Evolutionary conservation across 2,329 filamentous ascomycete species (phyloP).

Genomic region (Sphaerulina musiva): DNA sequence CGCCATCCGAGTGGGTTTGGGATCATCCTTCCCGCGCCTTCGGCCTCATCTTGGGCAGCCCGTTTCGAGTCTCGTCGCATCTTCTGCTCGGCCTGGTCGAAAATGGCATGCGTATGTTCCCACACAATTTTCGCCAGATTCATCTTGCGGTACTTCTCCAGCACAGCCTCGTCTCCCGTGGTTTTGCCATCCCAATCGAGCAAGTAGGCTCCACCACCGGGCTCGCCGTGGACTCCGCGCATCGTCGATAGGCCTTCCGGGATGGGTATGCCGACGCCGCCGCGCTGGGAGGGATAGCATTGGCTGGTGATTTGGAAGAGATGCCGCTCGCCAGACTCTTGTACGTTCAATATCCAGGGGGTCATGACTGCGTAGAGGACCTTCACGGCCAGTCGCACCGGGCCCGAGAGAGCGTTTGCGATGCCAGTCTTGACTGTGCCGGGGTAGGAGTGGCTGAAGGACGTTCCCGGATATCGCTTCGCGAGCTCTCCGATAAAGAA

Average conservation of each 20-base stretch:
- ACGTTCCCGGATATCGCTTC: conserved; percentile 40
- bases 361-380: conserved; percentile 35
- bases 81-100: conserved; percentile 27
- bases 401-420: conserved; percentile 34
- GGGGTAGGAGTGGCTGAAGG: conserved; percentile 47
- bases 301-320: conserved; percentile 37
- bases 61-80: conserved; percentile 26
- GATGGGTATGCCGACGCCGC: conserved; percentile 26
- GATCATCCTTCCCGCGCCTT: conserved; percentile 22
- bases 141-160: conserved; percentile 30
- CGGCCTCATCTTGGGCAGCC: conserved; percentile 23
- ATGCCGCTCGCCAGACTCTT: conserved; percentile 44
- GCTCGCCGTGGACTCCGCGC: conserved; percentile 28
- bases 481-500: conserved; percentile 49
- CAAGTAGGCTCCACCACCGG: conserved; percentile 34
- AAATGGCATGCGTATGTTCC: conserved; percentile 35
- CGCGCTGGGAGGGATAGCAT: conserved; percentile 29
- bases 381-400: conserved; percentile 31
- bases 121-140: conserved; percentile 31
- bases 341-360: conserved; percentile 35
- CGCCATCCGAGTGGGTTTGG: conserved; percentile 31
- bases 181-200: conserved; percentile 36
- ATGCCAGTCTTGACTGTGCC: conserved; percentile 45
- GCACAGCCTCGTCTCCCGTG: conserved; percentile 31
- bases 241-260: conserved; percentile 28